Conservation (phyloP, 441 rosid species). For the Theobroma grandiflorum region DNA sequence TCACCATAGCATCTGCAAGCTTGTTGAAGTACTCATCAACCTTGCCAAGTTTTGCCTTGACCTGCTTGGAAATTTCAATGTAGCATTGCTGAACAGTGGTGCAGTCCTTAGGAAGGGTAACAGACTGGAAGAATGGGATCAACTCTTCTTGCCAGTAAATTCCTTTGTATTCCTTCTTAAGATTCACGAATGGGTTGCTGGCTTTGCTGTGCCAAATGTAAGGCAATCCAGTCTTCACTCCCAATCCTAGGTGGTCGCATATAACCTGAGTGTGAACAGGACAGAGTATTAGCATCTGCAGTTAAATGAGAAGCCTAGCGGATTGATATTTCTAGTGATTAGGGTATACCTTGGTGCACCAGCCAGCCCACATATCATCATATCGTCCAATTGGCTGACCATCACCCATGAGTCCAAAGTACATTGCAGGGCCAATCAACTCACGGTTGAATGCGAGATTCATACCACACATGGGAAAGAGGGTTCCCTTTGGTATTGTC, state of each 20-base stretch:
- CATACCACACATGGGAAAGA: conserved; percentile 98
- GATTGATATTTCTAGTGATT: neutral
- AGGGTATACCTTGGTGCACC: conserved; percentile 80
- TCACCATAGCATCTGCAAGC: conserved; percentile 91
- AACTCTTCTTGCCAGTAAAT: conserved; percentile 95
- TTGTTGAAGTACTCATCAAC: conserved; percentile 82
- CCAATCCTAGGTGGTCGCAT: conserved; percentile 85
- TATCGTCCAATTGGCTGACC: conserved; percentile 96
- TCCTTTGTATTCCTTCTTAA: conserved; percentile 89
- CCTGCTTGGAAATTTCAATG: conserved; percentile 79
- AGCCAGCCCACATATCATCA: conserved; percentile 99
- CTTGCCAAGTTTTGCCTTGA: conserved; percentile 74
- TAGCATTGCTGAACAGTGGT: conserved; percentile 87
- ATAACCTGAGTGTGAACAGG: conserved; percentile 57
- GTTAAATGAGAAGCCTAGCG: neutral
- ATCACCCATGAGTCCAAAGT: conserved; percentile 97
- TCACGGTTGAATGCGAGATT: conserved; percentile 91
- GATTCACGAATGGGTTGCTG: conserved; percentile 90
- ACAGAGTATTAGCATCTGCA: neutral
- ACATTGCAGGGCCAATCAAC: conserved; percentile 90
- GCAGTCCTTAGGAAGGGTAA: conserved; percentile 76
- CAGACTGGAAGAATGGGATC: conserved; percentile 87
- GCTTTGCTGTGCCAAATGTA: conserved; percentile 99
- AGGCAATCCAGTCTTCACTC: conserved; percentile 93
- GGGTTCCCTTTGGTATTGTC: conserved; percentile 93